phyloP scores from a whole-genome alignment of 208 protist genomes.

The Trypanosoma melophagium region DNA sequence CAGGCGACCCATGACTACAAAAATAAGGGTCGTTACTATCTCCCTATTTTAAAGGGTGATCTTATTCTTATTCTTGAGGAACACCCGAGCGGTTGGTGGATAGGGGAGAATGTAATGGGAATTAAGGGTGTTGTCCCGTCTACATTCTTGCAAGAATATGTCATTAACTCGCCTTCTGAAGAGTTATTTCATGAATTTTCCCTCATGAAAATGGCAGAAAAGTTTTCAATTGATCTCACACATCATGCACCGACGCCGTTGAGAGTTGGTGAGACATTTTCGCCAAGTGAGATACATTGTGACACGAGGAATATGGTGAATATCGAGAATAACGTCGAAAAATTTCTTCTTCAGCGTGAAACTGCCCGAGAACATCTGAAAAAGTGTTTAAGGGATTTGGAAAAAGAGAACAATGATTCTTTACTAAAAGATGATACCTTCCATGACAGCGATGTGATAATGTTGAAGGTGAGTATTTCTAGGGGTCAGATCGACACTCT shows the following conservation, averaged over 20 bases:
- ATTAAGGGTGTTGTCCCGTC: conserved; percentile 68
- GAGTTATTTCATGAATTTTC: conserved; percentile 34
- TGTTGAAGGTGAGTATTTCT: not conserved
- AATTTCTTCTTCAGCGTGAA: conserved; percentile 34
- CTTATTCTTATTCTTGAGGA: conserved; percentile 58
- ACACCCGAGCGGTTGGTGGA: conserved; percentile 76
- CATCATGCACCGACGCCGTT: conserved; percentile 19
- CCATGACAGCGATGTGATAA: not conserved
- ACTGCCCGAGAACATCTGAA: conserved; percentile 13
- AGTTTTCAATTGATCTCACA: conserved; percentile 40
- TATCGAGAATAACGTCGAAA: conserved; percentile 26
- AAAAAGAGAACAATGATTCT: not conserved
- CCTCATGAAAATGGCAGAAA: conserved; percentile 27
- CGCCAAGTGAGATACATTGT: not conserved
- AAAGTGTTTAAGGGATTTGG: conserved; percentile 12
- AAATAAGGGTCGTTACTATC: conserved; percentile 42
- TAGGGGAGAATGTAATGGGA: conserved; percentile 45
- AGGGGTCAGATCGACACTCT: conserved; percentile 4
- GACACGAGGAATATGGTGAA: not conserved
- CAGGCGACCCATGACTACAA: conserved; percentile 60
- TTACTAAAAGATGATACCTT: not conserved
- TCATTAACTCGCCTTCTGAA: conserved; percentile 33
- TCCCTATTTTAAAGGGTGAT: conserved; percentile 50
- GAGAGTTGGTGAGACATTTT: not conserved
- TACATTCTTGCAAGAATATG: conserved; percentile 56